Base-by-base conservation (phyloP, 2,329 filamentous ascomycete species). In the Fusarium sarcochroum region DNA sequence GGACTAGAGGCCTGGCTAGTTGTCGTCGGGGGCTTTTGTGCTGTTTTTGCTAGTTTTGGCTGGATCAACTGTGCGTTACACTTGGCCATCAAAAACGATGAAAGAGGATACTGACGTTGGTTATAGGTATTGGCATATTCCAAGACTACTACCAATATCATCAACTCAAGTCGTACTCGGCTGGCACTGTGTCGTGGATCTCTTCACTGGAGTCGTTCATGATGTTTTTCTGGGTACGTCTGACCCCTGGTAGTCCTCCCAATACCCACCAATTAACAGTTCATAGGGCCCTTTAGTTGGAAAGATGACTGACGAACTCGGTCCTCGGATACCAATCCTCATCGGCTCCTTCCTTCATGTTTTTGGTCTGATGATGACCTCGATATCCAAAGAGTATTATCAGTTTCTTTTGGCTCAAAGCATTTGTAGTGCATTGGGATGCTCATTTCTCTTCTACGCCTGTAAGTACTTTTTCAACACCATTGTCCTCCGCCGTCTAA, bases 361-460 rank as follows among this genome's bases (percentile, higher is more conserved):
- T 11, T 85, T 90, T 52, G 85, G 87, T 5, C 72, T 91, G 3
- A 90, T 91, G 86, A 89, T 90, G 87, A 82, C 86, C 0, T 85
- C 82, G 6, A 75, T 91, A 13, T 73, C 74, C 4, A 77, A 61
- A 0, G 50, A 80, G 23, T 83, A 82, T 63, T 82, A 78, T 44
- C 81, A 83, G 40, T 77, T 83, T n/a, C 69, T 83, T 7, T 66
- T 83, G 0, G 73, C 79, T 1, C 81, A 83, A 52, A 78, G 79
- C 2, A 69, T 82, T 0, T 80, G 76, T 53, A 79, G 76, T 7
- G 77, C 77, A 68, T 80, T 37, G 75, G 81, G 14, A 66, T 78
- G 60, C 8, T 63, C 60, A 2, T 63, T 63, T 4, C 58, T 63
- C 3, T 63, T 63, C 27, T 63, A 63, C 5, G 60, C 58, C 2